Evolutionary conservation across 257 asterid species (phyloP).

Genomic region (Salvia rosmarinus): DNA sequence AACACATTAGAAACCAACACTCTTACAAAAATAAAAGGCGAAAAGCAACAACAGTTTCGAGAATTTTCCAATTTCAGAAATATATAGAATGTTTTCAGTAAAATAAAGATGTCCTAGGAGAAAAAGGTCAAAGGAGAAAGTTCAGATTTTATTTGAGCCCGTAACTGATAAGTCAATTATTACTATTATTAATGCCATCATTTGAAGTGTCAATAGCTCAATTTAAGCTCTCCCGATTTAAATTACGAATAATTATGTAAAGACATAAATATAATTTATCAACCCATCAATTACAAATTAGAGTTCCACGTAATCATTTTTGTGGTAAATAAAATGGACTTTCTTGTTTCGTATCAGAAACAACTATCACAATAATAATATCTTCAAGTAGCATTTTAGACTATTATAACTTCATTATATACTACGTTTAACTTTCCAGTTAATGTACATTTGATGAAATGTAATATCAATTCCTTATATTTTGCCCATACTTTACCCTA

Average conservation of each 20-base stretch:
- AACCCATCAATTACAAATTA: conserved; percentile 36
- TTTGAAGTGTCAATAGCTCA: conserved; percentile 49
- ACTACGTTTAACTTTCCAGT: too few species aligned
- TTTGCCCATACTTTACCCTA: too few species aligned
- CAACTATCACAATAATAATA: neutral
- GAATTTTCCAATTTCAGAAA: neutral
- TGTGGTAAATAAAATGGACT: neutral
- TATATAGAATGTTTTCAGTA: neutral
- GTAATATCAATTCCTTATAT: too few species aligned
- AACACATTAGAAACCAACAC: neutral
- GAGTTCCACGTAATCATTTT: conserved; percentile 35
- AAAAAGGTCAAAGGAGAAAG: conserved; percentile 27
- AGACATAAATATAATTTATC: conserved; percentile 45
- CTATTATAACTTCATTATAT: too few species aligned
- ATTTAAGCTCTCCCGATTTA: conserved; percentile 42
- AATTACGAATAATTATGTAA: conserved; percentile 39
- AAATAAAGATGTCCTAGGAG: neutral
- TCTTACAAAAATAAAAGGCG: neutral
- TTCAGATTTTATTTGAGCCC: conserved; percentile 11
- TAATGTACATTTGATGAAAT: too few species aligned
- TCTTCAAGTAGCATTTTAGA: neutral
- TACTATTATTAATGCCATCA: conserved; percentile 34
- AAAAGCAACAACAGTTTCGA: neutral
- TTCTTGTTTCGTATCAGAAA: neutral
- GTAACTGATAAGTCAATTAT: conserved; percentile 33